A percentile compares a stretch with the other conserved stretches of the same genome.
phyloP scores from a whole-genome alignment of 495 filamentous ascomycete genomes.

The Astrocystis sublimbata region DNA sequence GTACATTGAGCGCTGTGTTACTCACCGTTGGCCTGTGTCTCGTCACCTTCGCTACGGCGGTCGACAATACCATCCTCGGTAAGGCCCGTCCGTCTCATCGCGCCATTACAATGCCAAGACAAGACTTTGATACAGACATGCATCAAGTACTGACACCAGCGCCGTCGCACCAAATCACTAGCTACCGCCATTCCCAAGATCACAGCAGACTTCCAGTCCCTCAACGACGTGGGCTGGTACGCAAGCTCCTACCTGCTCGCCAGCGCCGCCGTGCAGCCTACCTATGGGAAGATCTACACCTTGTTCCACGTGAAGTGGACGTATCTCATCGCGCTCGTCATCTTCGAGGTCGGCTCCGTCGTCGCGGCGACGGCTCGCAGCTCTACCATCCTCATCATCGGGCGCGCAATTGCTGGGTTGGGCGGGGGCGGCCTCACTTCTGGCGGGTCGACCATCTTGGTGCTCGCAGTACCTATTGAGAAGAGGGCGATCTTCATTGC shows the following conservation, averaged over 20 bases:
- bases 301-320: conserved; percentile 40
- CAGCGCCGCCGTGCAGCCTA: conserved; percentile 22
- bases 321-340: conserved; percentile 32
- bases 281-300: conserved; percentile 28
- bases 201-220: conserved; percentile 37
- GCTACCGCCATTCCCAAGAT: conserved; percentile 46
- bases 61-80: not conserved
- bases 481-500: conserved; percentile 53
- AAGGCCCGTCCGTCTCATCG: not conserved
- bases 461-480: conserved; percentile 54
- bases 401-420: conserved; percentile 50
- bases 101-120: not conserved
- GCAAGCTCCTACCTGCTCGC: conserved; percentile 45
- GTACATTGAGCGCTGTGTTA: not conserved
- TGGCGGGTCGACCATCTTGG: conserved; percentile 9
- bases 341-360: conserved; percentile 46
- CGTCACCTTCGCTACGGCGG: not conserved
- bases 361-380: conserved; percentile 49
- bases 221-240: conserved; percentile 44
- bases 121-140: no score
- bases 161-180: not conserved
- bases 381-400: conserved; percentile 47
- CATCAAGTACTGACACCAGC: not conserved
- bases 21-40: not conserved
- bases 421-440: conserved; percentile 35